Conservation (phyloP, 2,329 filamentous ascomycete genomes). For the Knufia petricola region DNA sequence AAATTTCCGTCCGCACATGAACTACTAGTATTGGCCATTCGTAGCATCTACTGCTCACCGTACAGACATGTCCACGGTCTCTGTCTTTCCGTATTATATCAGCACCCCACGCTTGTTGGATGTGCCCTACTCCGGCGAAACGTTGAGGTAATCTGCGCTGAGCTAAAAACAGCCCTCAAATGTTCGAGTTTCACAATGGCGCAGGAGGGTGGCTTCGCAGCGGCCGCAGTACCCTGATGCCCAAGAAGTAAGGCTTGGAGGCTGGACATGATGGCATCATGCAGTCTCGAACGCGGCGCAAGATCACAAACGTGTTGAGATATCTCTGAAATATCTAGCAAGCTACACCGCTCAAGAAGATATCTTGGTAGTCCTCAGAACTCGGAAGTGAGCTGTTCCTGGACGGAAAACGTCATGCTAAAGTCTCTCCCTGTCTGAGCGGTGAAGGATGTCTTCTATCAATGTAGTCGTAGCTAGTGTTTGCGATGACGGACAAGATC, state of each 20-base stretch:
- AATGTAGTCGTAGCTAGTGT: too few relatives aligned
- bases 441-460: too few relatives aligned
- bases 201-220: not conserved
- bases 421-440: not conserved
- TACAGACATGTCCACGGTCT: too few relatives aligned
- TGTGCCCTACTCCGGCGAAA: too few relatives aligned
- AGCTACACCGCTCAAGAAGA: not conserved
- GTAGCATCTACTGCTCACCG: too few relatives aligned
- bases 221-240: slow-evolving; percentile 1
- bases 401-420: not conserved
- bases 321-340: not conserved
- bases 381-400: too few relatives aligned
- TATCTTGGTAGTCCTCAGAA: too few relatives aligned
- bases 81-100: too few relatives aligned
- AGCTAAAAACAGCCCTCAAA: not conserved
- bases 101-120: too few relatives aligned
- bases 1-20: too few relatives aligned
- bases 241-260: slow-evolving; percentile 4
- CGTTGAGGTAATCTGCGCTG: not conserved
- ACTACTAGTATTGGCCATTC: too few relatives aligned
- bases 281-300: not conserved
- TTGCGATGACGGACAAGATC: too few relatives aligned
- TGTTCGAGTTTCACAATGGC: not conserved
- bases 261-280: not conserved
- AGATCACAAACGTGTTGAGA: not conserved